Percentiles rank a stretch among this genome's conserved stretches.
Evolutionary conservation across 352 stramenopile species (phyloP).

Genomic region (Salisapilia sapeloensis): DNA sequence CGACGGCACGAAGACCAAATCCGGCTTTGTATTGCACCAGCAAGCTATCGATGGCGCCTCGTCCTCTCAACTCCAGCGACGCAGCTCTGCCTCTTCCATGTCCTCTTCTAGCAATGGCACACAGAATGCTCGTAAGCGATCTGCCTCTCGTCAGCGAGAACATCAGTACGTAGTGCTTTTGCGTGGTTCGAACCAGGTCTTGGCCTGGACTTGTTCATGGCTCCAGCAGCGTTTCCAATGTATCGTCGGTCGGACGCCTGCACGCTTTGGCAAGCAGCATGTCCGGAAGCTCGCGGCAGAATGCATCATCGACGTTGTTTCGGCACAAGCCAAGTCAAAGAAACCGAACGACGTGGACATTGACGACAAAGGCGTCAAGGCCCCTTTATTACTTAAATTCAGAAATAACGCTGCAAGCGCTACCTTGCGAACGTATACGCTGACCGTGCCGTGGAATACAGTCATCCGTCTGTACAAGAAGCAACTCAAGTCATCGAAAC

Average conservation of each 20-base stretch:
- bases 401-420: slow-evolving; percentile 16
- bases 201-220: slow-evolving; percentile 36
- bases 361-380: slow-evolving; percentile 1
- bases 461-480: slow-evolving; percentile 23
- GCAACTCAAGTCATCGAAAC: slow-evolving; percentile 3
- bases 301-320: slow-evolving; percentile 20
- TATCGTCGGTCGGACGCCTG: slow-evolving; percentile 24
- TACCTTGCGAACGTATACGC: slow-evolving; percentile 31
- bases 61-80: not conserved
- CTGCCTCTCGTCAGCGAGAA: no score
- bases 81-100: not conserved
- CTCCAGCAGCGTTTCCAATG: slow-evolving; percentile 60
- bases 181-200: slow-evolving; percentile 29
- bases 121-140: not conserved
- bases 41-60: slow-evolving; percentile 1
- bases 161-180: slow-evolving; percentile 36
- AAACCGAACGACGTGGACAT: slow-evolving; percentile 1
- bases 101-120: not conserved
- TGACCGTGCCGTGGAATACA: slow-evolving; percentile 35
- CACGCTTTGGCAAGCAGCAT: slow-evolving; percentile 27
- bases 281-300: slow-evolving; percentile 33
- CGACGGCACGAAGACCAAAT: slow-evolving; percentile 1
- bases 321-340: slow-evolving; percentile 3
- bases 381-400: slow-evolving; percentile 31
- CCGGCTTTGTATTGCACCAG: slow-evolving; percentile 40